Evolutionary conservation across 192 early-diverging fungal species (phyloP).

Genomic region (Coemansia sp.): DNA sequence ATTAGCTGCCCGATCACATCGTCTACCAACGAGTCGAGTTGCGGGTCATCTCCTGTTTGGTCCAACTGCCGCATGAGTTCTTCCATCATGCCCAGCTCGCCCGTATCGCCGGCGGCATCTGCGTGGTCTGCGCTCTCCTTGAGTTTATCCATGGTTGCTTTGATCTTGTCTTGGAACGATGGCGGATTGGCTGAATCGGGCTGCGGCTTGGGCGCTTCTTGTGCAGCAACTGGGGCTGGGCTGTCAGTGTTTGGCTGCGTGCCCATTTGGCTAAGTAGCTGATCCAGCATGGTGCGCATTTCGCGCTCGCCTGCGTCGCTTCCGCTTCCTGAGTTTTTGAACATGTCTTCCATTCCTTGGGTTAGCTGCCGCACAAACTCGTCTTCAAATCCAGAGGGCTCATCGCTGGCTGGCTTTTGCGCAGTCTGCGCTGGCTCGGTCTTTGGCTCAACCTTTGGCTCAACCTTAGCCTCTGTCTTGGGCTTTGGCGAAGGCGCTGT

Average conservation of each 20-base stretch:
- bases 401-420: constrained; percentile 26
- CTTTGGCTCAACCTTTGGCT: constrained; percentile 3
- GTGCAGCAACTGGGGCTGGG: not conserved
- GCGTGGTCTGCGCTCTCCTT: constrained; percentile 82
- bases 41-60: constrained; percentile 67
- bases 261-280: constrained; percentile 67
- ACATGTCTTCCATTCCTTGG: constrained; percentile 73
- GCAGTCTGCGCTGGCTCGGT: constrained; percentile 10
- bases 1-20: constrained; percentile 89
- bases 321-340: constrained; percentile 36
- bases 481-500: constrained; percentile 36
- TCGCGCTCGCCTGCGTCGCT: constrained; percentile 47
- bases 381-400: constrained; percentile 55
- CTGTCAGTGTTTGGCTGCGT: constrained; percentile 10
- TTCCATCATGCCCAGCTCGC: constrained; percentile 78
- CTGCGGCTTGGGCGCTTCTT: not conserved
- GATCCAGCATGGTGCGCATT: constrained; percentile 72
- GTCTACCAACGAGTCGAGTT: constrained; percentile 85
- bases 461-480: constrained; percentile 34
- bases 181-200: not conserved
- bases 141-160: constrained; percentile 86
- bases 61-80: constrained; percentile 86
- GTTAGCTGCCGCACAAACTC: constrained; percentile 75
- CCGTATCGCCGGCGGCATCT: constrained; percentile 61
- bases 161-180: constrained; percentile 87